phyloP scores from a whole-genome alignment of 2,329 filamentous ascomycete species.

The Colletotrichum brevisporum region DNA sequence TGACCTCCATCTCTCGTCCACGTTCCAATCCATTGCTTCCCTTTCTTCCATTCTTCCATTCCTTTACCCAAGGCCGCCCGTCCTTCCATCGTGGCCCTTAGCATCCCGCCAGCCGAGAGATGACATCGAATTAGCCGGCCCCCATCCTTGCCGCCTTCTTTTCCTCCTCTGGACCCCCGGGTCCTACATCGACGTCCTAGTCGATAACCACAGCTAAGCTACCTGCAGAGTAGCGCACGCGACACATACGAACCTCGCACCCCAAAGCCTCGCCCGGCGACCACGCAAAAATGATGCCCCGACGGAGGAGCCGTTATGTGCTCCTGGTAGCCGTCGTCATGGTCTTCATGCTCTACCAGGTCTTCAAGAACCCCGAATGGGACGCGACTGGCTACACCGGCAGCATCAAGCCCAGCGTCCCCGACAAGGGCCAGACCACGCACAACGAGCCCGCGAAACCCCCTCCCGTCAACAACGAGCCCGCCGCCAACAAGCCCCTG shows the following conservation, averaged over 20 bases:
- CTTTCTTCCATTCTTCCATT: constrained; percentile 23
- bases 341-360: constrained; percentile 67
- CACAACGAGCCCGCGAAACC: constrained; percentile 27
- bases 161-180: constrained; percentile 18
- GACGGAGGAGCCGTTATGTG: constrained; percentile 74
- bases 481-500: constrained; percentile 22
- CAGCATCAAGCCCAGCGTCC: constrained; percentile 34
- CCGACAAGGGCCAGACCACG: constrained; percentile 23
- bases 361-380: constrained; percentile 58
- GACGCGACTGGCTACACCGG: constrained; percentile 41
- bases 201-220: constrained; percentile 9
- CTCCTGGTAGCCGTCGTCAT: constrained; percentile 68
- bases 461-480: constrained; percentile 32
- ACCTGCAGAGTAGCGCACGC: constrained; percentile 28
- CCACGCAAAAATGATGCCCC: constrained; percentile 61
- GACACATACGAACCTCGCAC: constrained; percentile 12
- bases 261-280: constrained; percentile 29
- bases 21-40: background rate
- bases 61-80: constrained; percentile 11
- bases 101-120: constrained; percentile 21
- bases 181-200: constrained; percentile 9
- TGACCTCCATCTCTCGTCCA: background rate
- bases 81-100: background rate
- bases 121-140: constrained; percentile 27
- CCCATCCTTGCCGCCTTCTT: constrained; percentile 16